Evolutionary conservation across 331 rosid genomes (phyloP), one percentile per base, ranked within the genome.

Genomic region (Pyracantha coccinea): DNA sequence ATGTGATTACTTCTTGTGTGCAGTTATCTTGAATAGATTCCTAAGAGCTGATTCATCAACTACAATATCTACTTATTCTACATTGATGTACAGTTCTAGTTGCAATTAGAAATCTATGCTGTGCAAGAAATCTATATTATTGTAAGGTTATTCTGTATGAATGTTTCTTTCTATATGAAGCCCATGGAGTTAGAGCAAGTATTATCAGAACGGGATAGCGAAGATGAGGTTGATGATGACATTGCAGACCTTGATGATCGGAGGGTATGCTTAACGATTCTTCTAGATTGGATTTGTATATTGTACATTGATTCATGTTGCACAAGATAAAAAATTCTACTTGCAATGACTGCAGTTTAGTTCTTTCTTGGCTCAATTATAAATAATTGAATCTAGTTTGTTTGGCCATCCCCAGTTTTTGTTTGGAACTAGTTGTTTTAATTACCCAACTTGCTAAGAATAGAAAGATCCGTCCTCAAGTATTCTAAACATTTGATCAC

Each of bases 191-290:
- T 85, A 19, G 96, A 94, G 65, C 91, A 94, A 90, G 97, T 92
- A 74, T 60, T 88, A 68, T 90, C 99, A 6, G 99, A 94, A 53
- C 86, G 82, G 45, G 99, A 94, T 75, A 94, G 99, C 23, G 99
- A 94, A 85, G 96, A 88, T 64, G 99, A 94, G 86, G 89, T 90
- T 72, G 99, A 94, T 76, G 91, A 89, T 67, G 96, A 82, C 66
- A 81, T 94, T 87, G 97, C 99, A 50, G 96, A 90, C 81, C 93
- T 94, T 70, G 99, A 94, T 79, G 99, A 94, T 84, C 86, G 88
- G 88, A 90, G 97, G 92, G 99, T 94, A 90, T 70, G 82, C 83
- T 74, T 45, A 38, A 70, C 54, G n/a, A 31, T 52, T 53, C 32
- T 74, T 72, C 58, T n/a, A 55, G 47, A 50, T 66, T 63, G 35